Base-by-base conservation (phyloP, 129 eudicot species). In the Chrysanthemum makinoi region DNA sequence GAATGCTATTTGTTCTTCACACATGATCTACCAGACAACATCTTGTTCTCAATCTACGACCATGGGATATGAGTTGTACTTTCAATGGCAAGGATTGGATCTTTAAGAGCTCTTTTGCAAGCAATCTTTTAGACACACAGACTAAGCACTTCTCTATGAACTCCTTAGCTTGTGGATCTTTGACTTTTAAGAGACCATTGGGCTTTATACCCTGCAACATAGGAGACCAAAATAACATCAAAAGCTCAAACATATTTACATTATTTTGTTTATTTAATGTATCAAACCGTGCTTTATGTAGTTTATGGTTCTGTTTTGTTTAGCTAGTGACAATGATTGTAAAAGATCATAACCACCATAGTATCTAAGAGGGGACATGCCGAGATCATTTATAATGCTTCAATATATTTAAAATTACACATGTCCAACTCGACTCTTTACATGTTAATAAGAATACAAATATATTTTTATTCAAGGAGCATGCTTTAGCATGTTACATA, bases 91-190 rank as follows among this genome's bases (percentile, higher is more conserved):
- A 83, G 82, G 44, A 81, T 81, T 2, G 80, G 84, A 62, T 79
- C 86, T 78, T 81, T 58, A 85, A 33, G 20, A 85, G 82, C 82
- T 85, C 86, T 28, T 33, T 44, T n/a, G 89, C 86, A 43, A 82
- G 35, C 66, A 78, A 63, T 53, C 89, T 68, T 52, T 75, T 65
- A 75, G 84, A 75, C 4, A 75, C 82, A 2, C 83, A 86, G 62
- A 75, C 84, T 72, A 85, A 50, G 69, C 89, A 85, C 57, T 81
- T 85, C 59, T 85, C 89, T 19, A 85, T 85, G 14, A 85, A 75
- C 33, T 55, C 74, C 57, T 76, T 81, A 48, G 69, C 83, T 67
- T 81, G 71, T 19, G 81, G 66, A 50, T 81, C 86, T 66, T 75
- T 75, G 5, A 85, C 86, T 72, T 85, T 79, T 15, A 22, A 65